Conservation (phyloP, 202 grass and related monocot species). For the Panicum virgatum region DNA sequence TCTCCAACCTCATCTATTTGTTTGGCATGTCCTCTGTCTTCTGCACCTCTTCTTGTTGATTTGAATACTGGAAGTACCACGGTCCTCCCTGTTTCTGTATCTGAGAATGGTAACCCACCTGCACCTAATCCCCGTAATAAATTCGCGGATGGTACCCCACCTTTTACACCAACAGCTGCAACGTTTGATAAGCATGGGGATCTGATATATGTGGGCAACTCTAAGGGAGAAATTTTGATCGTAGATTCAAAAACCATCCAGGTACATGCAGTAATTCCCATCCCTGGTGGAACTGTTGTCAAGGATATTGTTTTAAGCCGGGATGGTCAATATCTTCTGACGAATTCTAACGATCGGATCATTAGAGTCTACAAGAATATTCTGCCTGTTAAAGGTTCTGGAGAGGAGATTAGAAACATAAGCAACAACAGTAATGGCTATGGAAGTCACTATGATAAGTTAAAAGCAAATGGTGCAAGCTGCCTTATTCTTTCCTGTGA, state of each 20-base stretch:
- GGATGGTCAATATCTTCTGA: constrained; percentile 84
- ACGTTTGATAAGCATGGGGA: constrained; percentile 89
- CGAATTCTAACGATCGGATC: constrained; percentile 96
- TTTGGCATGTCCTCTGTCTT: constrained; percentile 93
- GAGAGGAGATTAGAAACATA: constrained; percentile 67
- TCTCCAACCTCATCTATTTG: constrained; percentile 66
- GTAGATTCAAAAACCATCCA: constrained; percentile 71
- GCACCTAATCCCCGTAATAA: constrained; percentile 66
- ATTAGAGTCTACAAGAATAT: constrained; percentile 90
- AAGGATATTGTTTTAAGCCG: constrained; percentile 97
- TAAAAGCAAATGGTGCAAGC: constrained; percentile 74
- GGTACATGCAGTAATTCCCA: constrained; percentile 74
- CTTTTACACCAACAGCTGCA: constrained; percentile 95
- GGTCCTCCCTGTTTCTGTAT: constrained; percentile 81
- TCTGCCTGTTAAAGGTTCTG: constrained; percentile 67
- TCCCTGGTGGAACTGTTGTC: constrained; percentile 78
- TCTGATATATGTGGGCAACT: constrained; percentile 95
- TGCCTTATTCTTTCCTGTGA: constrained; percentile 83
- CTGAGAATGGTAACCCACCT: constrained; percentile 55
- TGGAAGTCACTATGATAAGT: constrained; percentile 52
- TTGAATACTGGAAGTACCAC: constrained; percentile 77
- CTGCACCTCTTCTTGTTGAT: constrained; percentile 94
- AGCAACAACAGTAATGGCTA: constrained; percentile 40
- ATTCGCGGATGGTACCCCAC: constrained; percentile 89
- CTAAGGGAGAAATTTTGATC: constrained; percentile 95